phyloP scores from a whole-genome alignment of 768 basidiomycete genomes.

The Ephemerocybe angulata region DNA sequence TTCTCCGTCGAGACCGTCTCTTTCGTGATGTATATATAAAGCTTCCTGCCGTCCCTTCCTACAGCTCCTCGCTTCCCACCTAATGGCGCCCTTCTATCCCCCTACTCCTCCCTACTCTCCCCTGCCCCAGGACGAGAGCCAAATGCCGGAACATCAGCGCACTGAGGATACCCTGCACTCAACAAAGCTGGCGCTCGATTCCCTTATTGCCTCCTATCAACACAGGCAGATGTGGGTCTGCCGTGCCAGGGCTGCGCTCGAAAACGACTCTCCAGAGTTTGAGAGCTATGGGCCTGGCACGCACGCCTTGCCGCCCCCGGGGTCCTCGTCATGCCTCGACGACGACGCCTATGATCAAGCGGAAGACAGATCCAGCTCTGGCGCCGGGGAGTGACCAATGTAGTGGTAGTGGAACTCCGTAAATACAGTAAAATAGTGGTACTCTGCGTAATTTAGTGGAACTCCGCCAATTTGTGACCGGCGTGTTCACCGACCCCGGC shows the following conservation, averaged over 20 bases:
- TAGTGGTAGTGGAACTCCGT: no score
- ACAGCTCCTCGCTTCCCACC: constrained; percentile 6
- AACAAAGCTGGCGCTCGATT: constrained; percentile 59
- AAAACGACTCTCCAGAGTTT: constrained; percentile 35
- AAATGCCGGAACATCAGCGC: constrained; percentile 14
- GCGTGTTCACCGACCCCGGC: no score
- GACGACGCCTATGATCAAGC: background rate
- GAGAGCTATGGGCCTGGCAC: background rate
- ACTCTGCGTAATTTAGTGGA: no score
- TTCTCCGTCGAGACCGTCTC: constrained; percentile 15
- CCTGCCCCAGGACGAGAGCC: constrained; percentile 23
- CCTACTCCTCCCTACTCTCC: constrained; percentile 35
- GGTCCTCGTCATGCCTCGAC: constrained; percentile 2
- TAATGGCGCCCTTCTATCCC: constrained; percentile 17
- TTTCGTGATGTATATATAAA: constrained; percentile 9
- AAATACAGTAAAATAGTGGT: no score
- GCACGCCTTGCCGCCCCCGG: background rate
- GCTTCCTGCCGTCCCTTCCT: constrained; percentile 9
- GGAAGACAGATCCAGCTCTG: background rate
- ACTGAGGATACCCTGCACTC: constrained; percentile 34
- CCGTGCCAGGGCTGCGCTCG: constrained; percentile 58
- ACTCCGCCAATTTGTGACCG: no score
- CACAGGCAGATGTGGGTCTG: constrained; percentile 71
- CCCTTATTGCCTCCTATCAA: constrained; percentile 64
- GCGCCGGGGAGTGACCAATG: no score